Evolutionary conservation across 495 filamentous ascomycete genomes (phyloP).

Genomic region (Neurospora discreta): DNA sequence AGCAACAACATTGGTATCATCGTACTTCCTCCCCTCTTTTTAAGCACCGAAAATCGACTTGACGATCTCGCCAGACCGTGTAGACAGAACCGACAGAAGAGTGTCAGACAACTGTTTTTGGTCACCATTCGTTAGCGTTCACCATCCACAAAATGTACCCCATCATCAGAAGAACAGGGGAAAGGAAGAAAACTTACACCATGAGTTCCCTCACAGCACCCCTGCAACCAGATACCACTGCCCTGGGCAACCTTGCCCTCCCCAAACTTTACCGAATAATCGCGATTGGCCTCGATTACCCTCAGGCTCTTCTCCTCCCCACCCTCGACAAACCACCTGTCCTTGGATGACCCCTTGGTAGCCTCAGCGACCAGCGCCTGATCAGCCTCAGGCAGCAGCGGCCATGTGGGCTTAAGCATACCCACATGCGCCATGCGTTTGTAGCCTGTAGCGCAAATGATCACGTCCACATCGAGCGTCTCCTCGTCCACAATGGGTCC

Average conservation of each 20-base stretch:
- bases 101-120: conserved; percentile 58
- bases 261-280: conserved; percentile 67
- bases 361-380: background rate
- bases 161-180: background rate
- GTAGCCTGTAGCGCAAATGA: conserved; percentile 88
- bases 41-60: conserved; percentile 51
- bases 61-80: conserved; percentile 65
- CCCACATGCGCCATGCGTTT: conserved; percentile 63
- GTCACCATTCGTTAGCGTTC: conserved; percentile 5
- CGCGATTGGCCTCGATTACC: conserved; percentile 33
- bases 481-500: conserved; percentile 33
- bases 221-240: conserved; percentile 85
- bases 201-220: conserved; percentile 86
- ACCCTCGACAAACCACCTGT: conserved; percentile 21
- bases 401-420: conserved; percentile 54
- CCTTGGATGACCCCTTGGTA: conserved; percentile 3
- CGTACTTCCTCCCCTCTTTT: background rate
- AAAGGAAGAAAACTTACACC: conserved; percentile 50
- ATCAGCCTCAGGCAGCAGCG: conserved; percentile 45
- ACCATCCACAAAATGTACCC: background rate
- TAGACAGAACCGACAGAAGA: conserved; percentile 62
- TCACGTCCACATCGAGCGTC: conserved; percentile 59
- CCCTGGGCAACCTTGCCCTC: conserved; percentile 51
- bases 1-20: background rate
- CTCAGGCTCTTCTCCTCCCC: conserved; percentile 6